Percentiles rank a stretch among this genome's conserved stretches.
phyloP scores from a whole-genome alignment of 2,329 filamentous ascomycete species.

The Penicillium hordei region DNA sequence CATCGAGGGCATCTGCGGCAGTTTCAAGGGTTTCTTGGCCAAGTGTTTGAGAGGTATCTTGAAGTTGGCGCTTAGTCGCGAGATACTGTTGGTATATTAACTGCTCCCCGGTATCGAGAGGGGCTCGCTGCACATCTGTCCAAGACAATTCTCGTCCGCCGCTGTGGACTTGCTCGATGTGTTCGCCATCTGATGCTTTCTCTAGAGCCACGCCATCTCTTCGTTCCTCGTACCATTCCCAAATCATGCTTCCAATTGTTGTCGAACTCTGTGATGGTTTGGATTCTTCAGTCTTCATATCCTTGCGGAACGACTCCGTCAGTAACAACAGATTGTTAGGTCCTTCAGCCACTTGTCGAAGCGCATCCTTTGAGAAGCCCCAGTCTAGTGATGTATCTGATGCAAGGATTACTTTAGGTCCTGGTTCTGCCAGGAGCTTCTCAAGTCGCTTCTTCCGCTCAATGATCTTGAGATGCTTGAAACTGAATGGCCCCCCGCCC shows the following conservation, averaged over 20 bases:
- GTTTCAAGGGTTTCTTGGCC: slow-evolving; percentile 70
- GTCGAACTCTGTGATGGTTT: slow-evolving; percentile 41
- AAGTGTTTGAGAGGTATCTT: slow-evolving; percentile 73
- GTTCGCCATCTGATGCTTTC: slow-evolving; percentile 55
- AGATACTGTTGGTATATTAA: slow-evolving; percentile 87
- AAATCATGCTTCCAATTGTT: slow-evolving; percentile 72
- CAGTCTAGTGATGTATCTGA: slow-evolving; percentile 89
- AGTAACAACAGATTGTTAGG: slow-evolving; percentile 81
- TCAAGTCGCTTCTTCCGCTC: slow-evolving; percentile 80
- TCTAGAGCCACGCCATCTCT: slow-evolving; percentile 64
- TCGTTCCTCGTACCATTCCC: slow-evolving; percentile 74
- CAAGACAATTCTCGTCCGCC: slow-evolving; percentile 63
- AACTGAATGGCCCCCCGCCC: slow-evolving; percentile 76
- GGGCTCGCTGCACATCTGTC: slow-evolving; percentile 60
- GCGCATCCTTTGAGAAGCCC: slow-evolving; percentile 84
- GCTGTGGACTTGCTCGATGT: slow-evolving; percentile 66
- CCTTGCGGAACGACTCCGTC: slow-evolving; percentile 63
- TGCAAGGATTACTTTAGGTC: slow-evolving; percentile 76
- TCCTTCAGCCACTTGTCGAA: slow-evolving; percentile 72
- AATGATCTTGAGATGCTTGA: slow-evolving; percentile 78
- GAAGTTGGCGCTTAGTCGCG: slow-evolving; percentile 80
- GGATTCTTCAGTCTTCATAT: slow-evolving; percentile 22
- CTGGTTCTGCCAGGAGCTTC: slow-evolving; percentile 58
- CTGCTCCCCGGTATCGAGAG: slow-evolving; percentile 74
- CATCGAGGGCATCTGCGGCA: slow-evolving; percentile 68